phyloP scores from a whole-genome alignment of 1,284 basidiomycete species.

The Dichomitus squalens region DNA sequence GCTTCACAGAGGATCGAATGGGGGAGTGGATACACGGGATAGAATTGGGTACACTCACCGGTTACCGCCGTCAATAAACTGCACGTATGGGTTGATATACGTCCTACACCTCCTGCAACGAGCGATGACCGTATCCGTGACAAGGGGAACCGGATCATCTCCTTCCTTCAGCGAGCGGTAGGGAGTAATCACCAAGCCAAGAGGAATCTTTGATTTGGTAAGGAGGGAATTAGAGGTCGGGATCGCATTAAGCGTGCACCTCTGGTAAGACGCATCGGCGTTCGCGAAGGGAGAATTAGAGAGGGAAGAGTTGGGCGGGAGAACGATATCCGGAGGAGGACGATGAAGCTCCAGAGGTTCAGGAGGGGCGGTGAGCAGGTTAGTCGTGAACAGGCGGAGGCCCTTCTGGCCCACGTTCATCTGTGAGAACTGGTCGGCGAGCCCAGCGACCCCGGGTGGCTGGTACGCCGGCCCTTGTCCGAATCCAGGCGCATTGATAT shows the following conservation, averaged over 20 bases:
- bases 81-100: constrained; percentile 99
- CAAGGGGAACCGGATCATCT: constrained; percentile 28
- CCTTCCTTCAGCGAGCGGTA: constrained; percentile 68
- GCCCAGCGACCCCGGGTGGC: constrained; percentile 56
- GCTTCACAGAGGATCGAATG: constrained; percentile 35
- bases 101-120: constrained; percentile 96
- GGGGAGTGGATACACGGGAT: not conserved
- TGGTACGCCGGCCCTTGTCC: constrained; percentile 56
- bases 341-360: constrained; percentile 84
- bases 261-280: constrained; percentile 91
- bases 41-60: constrained; percentile 50
- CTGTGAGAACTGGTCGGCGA: constrained; percentile 85
- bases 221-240: constrained; percentile 93
- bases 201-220: constrained; percentile 91
- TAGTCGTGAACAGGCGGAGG: constrained; percentile 79
- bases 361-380: constrained; percentile 88
- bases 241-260: constrained; percentile 90
- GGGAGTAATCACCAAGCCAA: constrained; percentile 90
- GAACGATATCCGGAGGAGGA: constrained; percentile 86
- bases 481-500: constrained; percentile 54
- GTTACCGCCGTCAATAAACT: constrained; percentile 98
- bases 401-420: constrained; percentile 84
- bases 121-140: constrained; percentile 91
- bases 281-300: constrained; percentile 83
- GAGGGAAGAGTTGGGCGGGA: constrained; percentile 84